Percentiles rank a stretch among this genome's conserved stretches.
Evolutionary conservation across 1,139 yeast genomes (phyloP).

Genomic region (Pichia sp.): DNA sequence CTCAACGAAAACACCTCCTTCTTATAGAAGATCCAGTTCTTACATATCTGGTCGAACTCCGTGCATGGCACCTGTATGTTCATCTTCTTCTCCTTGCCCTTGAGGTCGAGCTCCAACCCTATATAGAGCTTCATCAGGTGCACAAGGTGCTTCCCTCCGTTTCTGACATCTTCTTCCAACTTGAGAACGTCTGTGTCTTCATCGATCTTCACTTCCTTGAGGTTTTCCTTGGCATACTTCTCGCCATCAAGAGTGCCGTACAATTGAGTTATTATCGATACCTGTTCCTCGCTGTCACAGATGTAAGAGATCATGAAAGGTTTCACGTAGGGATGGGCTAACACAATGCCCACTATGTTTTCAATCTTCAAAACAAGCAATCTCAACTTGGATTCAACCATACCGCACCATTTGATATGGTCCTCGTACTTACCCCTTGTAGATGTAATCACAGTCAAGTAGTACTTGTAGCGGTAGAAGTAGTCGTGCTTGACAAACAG

Average conservation of each 20-base stretch:
- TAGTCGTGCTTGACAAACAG: conserved; percentile 75
- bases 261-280: conserved; percentile 26
- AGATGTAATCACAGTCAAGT: conserved; percentile 75
- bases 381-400: conserved; percentile 86
- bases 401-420: conserved; percentile 85
- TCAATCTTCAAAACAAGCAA: conserved; percentile 79
- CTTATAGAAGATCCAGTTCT: conserved; percentile 64
- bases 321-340: conserved; percentile 90
- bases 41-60: conserved; percentile 78
- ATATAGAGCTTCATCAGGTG: conserved; percentile 75
- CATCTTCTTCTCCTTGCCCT: conserved; percentile 52
- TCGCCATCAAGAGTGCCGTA: conserved; percentile 35
- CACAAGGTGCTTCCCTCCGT: conserved; percentile 38
- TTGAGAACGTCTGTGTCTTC: conserved; percentile 28
- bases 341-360: conserved; percentile 61
- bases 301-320: conserved; percentile 59
- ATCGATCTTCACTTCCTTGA: conserved; percentile 27
- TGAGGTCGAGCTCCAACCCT: conserved; percentile 67
- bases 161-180: conserved; percentile 27
- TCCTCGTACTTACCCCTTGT: conserved; percentile 71
- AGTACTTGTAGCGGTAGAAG: conserved; percentile 79
- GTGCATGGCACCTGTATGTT: conserved; percentile 91
- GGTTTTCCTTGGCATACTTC: conserved; percentile 28
- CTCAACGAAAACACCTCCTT: conserved; percentile 56
- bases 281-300: conserved; percentile 46